Conservation (phyloP, 768 basidiomycete species). For the Gautieria morchelliformis region DNA sequence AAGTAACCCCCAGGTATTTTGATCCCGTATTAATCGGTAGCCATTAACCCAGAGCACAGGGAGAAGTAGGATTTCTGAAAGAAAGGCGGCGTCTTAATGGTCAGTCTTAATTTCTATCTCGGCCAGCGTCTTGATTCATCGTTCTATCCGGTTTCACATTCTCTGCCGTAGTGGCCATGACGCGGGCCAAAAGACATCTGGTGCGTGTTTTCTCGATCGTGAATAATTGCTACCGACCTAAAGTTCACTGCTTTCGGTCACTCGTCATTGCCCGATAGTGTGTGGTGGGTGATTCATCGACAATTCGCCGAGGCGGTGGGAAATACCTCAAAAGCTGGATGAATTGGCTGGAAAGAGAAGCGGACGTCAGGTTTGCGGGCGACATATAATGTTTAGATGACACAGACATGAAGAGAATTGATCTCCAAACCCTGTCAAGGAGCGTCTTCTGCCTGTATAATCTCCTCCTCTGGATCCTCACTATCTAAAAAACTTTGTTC, state of each 20-base stretch:
- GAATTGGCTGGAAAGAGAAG: slow-evolving; percentile 79
- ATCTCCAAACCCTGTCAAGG: background rate
- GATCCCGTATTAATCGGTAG: background rate
- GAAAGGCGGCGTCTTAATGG: slow-evolving; percentile 90
- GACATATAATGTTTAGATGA: background rate
- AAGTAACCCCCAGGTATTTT: slow-evolving; percentile 69
- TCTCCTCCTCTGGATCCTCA: slow-evolving; percentile 21
- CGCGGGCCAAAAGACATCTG: slow-evolving; percentile 78
- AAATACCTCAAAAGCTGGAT: slow-evolving; percentile 85
- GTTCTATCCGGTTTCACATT: background rate
- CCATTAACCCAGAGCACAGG: slow-evolving; percentile 27
- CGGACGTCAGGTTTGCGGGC: slow-evolving; percentile 83
- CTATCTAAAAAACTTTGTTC: slow-evolving; percentile 51
- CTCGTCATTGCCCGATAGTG: slow-evolving; percentile 48
- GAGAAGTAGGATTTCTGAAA: slow-evolving; percentile 90
- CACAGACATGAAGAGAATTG: background rate
- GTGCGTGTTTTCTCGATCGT: slow-evolving; percentile 31
- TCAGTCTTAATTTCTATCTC: slow-evolving; percentile 21
- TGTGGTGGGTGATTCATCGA: slow-evolving; percentile 88
- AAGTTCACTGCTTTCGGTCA: background rate
- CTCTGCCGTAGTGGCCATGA: slow-evolving; percentile 66
- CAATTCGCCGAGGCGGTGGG: slow-evolving; percentile 69
- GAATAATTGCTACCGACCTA: background rate
- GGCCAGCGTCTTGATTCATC: background rate
- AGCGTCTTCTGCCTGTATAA: background rate